These are phyloP conservation scores for Aspergillus aculeatus DNA, from an alignment of 2,329 filamentous ascomycete species.

Conservation along the genomic window DNA sequence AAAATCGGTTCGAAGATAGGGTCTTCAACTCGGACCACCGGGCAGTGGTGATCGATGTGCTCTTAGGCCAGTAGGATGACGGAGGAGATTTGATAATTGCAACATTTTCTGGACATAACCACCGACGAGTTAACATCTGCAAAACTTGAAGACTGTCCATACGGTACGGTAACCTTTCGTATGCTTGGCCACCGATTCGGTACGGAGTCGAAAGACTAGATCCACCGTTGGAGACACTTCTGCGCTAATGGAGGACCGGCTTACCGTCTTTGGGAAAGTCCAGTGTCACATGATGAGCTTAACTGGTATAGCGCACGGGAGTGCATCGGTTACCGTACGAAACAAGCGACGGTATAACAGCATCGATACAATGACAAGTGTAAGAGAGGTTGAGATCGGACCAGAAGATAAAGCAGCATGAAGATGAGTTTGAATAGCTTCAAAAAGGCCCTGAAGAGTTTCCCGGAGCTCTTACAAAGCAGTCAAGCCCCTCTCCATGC, in stretches of 20 bases:
- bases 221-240: conserved; percentile 6
- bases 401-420: conserved; percentile 11
- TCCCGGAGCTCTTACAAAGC: background rate
- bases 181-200: background rate
- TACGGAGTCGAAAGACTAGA: conserved; percentile 5
- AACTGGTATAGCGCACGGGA: conserved; percentile 9
- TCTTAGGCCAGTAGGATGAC: conserved; percentile 16
- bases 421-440: conserved; percentile 20
- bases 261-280: background rate
- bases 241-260: background rate
- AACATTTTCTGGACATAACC: background rate
- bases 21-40: conserved; percentile 58
- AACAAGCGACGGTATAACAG: conserved; percentile 13
- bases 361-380: conserved; percentile 19
- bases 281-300: conserved; percentile 10
- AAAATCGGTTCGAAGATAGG: conserved; percentile 56
- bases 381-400: conserved; percentile 12
- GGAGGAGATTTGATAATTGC: no score
- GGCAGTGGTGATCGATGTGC: conserved; percentile 55
- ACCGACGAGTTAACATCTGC: background rate
- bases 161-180: background rate
- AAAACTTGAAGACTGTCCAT: background rate
- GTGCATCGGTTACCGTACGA: conserved; percentile 10
- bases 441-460: conserved; percentile 14
- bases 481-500: background rate